Conservation (phyloP, 441 rosid genomes). For the Sinapis alba region DNA sequence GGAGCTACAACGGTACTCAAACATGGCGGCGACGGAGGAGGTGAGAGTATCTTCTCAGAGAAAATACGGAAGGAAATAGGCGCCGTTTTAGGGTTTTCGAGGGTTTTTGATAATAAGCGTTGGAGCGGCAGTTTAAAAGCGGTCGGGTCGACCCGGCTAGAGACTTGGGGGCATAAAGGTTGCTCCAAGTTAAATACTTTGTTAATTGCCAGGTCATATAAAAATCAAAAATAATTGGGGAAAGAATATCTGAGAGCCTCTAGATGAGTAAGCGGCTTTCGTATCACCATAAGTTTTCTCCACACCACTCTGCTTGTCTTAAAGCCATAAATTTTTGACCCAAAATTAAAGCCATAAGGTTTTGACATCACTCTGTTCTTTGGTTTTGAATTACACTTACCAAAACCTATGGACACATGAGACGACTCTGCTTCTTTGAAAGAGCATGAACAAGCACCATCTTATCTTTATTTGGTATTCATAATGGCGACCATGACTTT, state of each 20-base stretch:
- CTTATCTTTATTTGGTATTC: too few species aligned
- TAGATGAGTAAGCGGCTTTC: background rate
- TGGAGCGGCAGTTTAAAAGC: background rate
- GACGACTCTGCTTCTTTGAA: too few species aligned
- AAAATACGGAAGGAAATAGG: background rate
- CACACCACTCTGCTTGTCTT: too few species aligned
- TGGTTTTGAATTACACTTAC: too few species aligned
- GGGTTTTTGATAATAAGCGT: background rate
- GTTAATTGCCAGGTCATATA: background rate
- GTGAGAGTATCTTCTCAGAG: background rate
- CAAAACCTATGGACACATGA: too few species aligned
- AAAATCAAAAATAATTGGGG: too few species aligned
- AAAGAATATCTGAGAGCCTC: too few species aligned
- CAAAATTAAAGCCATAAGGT: too few species aligned
- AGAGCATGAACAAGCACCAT: too few species aligned
- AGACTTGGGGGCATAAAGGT: background rate
- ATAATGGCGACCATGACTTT: too few species aligned
- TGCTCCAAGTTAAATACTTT: background rate
- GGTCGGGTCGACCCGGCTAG: background rate
- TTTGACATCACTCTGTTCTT: too few species aligned
- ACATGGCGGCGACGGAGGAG: constrained; percentile 47
- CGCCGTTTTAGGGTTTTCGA: constrained; percentile 27
- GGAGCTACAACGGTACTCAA: constrained; percentile 70
- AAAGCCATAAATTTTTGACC: too few species aligned
- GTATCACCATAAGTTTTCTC: background rate